A percentile compares a stretch with the other conserved stretches of the same genome.
Conservation (phyloP, 495 filamentous ascomycete genomes). For the Aspergillus bertholletiae region DNA sequence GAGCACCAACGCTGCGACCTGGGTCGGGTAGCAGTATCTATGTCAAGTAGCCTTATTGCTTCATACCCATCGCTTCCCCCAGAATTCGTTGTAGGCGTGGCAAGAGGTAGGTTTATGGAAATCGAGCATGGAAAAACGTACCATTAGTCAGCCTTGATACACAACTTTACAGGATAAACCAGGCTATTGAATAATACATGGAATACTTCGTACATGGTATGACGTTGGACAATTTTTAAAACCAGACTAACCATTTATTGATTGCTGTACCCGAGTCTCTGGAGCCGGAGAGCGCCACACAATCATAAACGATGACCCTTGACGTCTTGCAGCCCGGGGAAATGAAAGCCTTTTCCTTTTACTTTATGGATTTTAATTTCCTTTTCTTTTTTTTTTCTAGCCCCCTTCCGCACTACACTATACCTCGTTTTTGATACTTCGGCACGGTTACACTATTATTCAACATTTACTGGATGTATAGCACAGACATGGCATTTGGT, state of each 20-base stretch:
- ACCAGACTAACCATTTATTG: background rate
- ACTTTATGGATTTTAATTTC: no score
- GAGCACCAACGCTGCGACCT: background rate
- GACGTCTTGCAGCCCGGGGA: background rate
- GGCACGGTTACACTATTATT: no score
- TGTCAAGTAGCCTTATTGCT: no score
- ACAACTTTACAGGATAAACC: background rate
- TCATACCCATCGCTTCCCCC: no score
- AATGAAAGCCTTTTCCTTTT: background rate
- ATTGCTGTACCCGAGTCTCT: background rate
- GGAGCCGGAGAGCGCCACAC: background rate
- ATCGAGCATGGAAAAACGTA: background rate
- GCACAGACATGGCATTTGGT: no score
- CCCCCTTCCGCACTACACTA: no score
- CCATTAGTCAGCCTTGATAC: background rate
- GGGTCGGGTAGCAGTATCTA: background rate
- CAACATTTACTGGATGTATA: no score
- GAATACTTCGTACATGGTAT: no score
- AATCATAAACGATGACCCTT: background rate
- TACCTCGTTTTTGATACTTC: no score
- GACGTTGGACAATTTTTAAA: no score
- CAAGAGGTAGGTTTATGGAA: background rate
- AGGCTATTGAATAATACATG: no score
- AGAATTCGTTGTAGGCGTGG: background rate
- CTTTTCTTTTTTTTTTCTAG: background rate